Base-by-base conservation (phyloP, 345 rosid species). In the Sonneratia caseolaris region DNA sequence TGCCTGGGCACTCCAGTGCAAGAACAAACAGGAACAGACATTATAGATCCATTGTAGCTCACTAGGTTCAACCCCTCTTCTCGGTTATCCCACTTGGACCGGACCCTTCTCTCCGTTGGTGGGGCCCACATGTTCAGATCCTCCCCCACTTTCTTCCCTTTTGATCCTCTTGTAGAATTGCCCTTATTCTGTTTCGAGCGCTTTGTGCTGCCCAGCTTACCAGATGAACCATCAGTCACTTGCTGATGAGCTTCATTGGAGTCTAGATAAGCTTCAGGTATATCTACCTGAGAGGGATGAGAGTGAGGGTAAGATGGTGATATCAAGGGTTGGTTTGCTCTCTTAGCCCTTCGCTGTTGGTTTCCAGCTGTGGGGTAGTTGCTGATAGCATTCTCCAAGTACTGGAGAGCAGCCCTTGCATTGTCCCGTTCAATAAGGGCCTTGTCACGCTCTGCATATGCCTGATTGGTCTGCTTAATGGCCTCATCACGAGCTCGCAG, bases 371-470 rank as follows among this genome's bases (percentile, higher is more conserved):
- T 47, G 51, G 89, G 76, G 73, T 74, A 83, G 74, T 84, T 85
- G 53, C 53, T 68, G 37, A 85, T 81, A 70, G 83, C 77, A 78
- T 76, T 82, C 72, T 88, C 93, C 68, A 86, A 82, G 71, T 80
- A 86, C 18, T 86, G 93, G 78, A 87, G 84, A 47, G 94, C 82
- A 35, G 88, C 93, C 38, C 85, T 65, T 14, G 93, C 98, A 75
- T 80, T 84, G 82, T 91, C 96, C 75, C 97, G 82, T 75, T 92
- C 97, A 89, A 87, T 86, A 70, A 88, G 51, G 70, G 97, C 98
- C 70, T 78, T 84, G 77, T 94, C 93, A 38, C 98, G 84, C 80
- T 90, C 88, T 3, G 82, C 75, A 57, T 90, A 78, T 75, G 97
- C 97, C 77, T 86, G 87, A 72, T 92, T 96, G 43, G 96, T 88